Evolutionary conservation across 306 rosid species (phyloP), one percentile per base, ranked within the genome.

Genomic region (Prosopis cineraria): DNA sequence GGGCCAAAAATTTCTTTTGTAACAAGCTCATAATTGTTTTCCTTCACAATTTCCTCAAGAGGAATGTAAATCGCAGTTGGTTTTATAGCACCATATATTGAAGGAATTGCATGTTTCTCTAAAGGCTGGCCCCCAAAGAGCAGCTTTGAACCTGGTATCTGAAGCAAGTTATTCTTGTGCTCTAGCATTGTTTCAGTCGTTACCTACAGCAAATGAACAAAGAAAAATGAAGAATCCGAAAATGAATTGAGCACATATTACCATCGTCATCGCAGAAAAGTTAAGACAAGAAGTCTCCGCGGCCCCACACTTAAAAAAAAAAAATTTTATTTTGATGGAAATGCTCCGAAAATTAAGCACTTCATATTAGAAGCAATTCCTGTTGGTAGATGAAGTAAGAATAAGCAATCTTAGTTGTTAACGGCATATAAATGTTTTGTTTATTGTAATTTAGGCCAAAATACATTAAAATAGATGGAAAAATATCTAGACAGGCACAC

Each of bases 1-100:
- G 99, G 99, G 74, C 98, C 96, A 67, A 95, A 95, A 43, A 95
- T 91, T 85, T 95, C 99, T 81, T 56, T 90, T 17, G 99, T 92
- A n/a, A 87, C 99, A 25, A 93, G 98, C 29, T 83, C 96, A 69
- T 85, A 95, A 75, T 90, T 89, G 4, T 83, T 84, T 24, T 77
- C 90, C 85, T 93, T 93, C 89, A 93, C 12, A 41, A 95, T 86
- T 85, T 93, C 96, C 86, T 91, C 93, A 16, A 95, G 89, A 10
- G 99, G 99, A 83, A 93, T 87, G 81, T 86, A 95, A 62, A 95
- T 69, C 20, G 97, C 98, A 0, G 98, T 95, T 14, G 99, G 99
- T 75, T 91, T 81, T 64, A 95, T 59, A 47, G 99, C 96, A 60
- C 99, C 99, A 78, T 93, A 95, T 48, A 90, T 50, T 5, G 83